Conservation (phyloP, 805 yeast species). For the Wickerhamomyces bovis region DNA sequence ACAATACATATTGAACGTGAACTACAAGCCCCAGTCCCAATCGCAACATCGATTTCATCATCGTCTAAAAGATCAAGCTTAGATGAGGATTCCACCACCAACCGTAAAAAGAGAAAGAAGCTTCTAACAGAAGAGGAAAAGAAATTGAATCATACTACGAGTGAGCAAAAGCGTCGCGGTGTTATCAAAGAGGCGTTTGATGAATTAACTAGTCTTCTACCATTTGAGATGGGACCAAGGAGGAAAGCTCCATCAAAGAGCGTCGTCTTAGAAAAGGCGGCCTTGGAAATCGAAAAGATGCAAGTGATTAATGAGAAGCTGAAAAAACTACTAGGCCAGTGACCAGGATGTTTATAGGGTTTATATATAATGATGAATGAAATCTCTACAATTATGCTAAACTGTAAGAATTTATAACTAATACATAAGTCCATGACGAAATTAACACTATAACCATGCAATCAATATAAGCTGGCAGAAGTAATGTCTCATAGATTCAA, state of each 20-base stretch:
- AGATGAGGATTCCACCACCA: not conserved
- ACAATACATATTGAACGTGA: not conserved
- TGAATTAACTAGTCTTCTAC: constrained; percentile 14
- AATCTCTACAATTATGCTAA: not conserved
- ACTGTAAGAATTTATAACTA: too few relatives aligned
- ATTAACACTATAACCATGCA: not conserved
- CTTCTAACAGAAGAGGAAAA: constrained; percentile 22
- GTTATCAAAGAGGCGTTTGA: constrained; percentile 22
- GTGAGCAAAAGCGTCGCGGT: constrained; percentile 23
- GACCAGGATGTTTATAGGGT: not conserved
- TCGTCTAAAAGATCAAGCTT: not conserved
- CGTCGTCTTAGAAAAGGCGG: constrained; percentile 19
- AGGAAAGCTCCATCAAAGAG: constrained; percentile 19
- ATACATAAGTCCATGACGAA: not conserved
- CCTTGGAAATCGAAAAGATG: constrained; percentile 15
- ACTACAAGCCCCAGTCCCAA: not conserved
- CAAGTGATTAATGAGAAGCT: constrained; percentile 13
- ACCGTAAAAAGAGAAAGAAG: constrained; percentile 14
- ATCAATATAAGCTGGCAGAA: too few relatives aligned
- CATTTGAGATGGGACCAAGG: constrained; percentile 3
- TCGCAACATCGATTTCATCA: not conserved
- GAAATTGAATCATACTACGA: constrained; percentile 21
- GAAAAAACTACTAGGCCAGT: constrained; percentile 1
- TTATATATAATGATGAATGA: not conserved
- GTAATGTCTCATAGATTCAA: constrained; percentile 20